Evolutionary conservation across 805 yeast genomes (phyloP), one percentile per base, ranked within the genome.

Genomic region (Myxozyma neglecta): DNA sequence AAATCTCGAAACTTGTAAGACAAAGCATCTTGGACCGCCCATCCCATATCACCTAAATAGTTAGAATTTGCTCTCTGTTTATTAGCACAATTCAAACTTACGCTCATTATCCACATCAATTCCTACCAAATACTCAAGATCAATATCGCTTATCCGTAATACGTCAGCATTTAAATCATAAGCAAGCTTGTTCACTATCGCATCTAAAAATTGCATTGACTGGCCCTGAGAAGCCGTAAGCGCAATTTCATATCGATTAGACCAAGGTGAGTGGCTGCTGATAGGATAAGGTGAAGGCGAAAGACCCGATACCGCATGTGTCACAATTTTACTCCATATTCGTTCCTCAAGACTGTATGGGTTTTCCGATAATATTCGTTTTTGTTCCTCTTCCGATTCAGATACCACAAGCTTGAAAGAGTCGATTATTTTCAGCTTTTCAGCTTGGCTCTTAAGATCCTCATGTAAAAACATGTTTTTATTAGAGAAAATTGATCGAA

Each of bases 191-290:
- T 50, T 59, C 11, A 63, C 64, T 6, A 63, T 29, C 5, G 66
- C 52, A 48, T 63, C 66, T 10, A 63, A 36, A 39, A 52, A 63
- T 16, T 46, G 46, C 61, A 63, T 52, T 13, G 66, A 63, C 53
- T 63, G 66, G 34, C 66, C 66, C 6, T 53, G 37, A 1, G 66
- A 32, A 8, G 66, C 61, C 13, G 53, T 18, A 8, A 63, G 48
- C 14, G 47, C 39, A 3, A 63, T 47, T 29, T 57, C 53, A 35
- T 50, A 60, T 36, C 56, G 52, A 37, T 55, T 56, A 7, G 60
- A 40, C 63, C 62, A 62, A 16, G 60, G 56, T 4, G 63, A 45
- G 5, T 51, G 29, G 7, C 42, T 20, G n/a, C 29, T 35, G 44
- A 36, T n/a, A 5, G 50, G 16, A 34, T 34, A 39, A 0, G 37